Base-by-base conservation (phyloP, 345 rosid genomes). In the Geranium rotundifolium region DNA sequence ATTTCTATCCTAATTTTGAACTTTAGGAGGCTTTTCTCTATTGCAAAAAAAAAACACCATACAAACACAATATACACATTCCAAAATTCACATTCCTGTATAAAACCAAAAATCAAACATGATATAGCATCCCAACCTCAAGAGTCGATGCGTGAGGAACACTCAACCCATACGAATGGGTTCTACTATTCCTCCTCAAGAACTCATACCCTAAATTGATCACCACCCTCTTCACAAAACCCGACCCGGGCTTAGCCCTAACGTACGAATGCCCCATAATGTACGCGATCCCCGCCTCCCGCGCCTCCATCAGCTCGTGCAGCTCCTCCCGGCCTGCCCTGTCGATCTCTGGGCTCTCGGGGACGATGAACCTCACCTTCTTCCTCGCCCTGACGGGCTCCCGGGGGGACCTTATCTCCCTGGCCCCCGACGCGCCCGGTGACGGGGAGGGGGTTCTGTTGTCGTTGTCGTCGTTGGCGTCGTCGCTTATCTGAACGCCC, bases 111-210 rank as follows among this genome's bases (percentile, higher is more conserved):
- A 65, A 60, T 68, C 58, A 93, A 59, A 93, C 89, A 77, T 75
- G 69, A 76, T 87, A 90, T 1, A 88, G 46, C 99, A 93, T 88
- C 56, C 99, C 99, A 18, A 93, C 99, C 72, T 93, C 97, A 61
- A 93, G 73, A 1, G 95, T 93, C 7, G 96, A 88, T 1, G 88
- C 95, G 56, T 86, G 90, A 0, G 97, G 90, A n/a, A 76, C 73
- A 9, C 77, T 85, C 46, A 85, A 67, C 2, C 76, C 81, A 57
- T 69, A 72, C 9, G 78, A 65, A 0, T 87, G 79, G 3, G 82
- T 64, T 63, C 97, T 73, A 69, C 81, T 82, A 62, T 93, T 93
- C 76, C 92, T 81, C 68, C 95, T 77, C 75, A 93, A 76, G 70
- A 93, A 90, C 73, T 85, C 96, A 9, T 88, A 93, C 29, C 87